These are phyloP conservation scores for Arthromyces matolae DNA, from an alignment of 768 basidiomycete species.

Conservation along the genomic window DNA sequence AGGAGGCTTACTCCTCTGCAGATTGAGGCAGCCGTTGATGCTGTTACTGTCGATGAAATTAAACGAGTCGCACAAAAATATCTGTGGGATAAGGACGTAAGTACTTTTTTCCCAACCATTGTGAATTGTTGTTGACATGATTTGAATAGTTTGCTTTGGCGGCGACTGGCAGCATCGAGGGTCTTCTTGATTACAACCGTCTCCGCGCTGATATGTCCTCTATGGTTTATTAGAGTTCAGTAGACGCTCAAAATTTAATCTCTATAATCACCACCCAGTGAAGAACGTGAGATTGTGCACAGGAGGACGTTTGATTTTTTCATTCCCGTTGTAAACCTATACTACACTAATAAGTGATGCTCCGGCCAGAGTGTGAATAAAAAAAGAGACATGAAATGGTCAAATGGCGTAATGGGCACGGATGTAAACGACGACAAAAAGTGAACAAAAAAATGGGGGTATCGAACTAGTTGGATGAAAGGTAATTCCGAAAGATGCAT, in stretches of 20 bases:
- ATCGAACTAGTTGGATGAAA: background rate
- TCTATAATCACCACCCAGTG: constrained; percentile 7
- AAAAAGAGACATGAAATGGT: too few relatives aligned
- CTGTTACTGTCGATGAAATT: constrained; percentile 84
- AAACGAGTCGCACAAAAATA: constrained; percentile 94
- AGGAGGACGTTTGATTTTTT: too few relatives aligned
- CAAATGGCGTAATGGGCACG: background rate
- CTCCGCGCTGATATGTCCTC: constrained; percentile 81
- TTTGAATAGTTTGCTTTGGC: constrained; percentile 69
- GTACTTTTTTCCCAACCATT: constrained; percentile 21
- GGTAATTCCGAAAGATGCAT: background rate
- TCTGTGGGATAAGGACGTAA: constrained; percentile 93
- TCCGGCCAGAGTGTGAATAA: background rate
- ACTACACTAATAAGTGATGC: constrained; percentile 7
- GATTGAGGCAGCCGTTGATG: constrained; percentile 90
- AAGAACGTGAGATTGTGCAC: too few relatives aligned
- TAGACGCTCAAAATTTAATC: constrained; percentile 13
- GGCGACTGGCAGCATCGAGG: constrained; percentile 87
- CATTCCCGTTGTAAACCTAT: too few relatives aligned
- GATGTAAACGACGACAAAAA: background rate
- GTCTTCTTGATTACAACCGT: constrained; percentile 93
- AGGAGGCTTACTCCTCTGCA: constrained; percentile 87
- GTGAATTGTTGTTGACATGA: constrained; percentile 8
- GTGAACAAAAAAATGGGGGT: background rate
- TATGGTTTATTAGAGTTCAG: constrained; percentile 56